phyloP scores from a whole-genome alignment of 1,284 basidiomycete species.

The Exobasidium cylindrosporum region DNA sequence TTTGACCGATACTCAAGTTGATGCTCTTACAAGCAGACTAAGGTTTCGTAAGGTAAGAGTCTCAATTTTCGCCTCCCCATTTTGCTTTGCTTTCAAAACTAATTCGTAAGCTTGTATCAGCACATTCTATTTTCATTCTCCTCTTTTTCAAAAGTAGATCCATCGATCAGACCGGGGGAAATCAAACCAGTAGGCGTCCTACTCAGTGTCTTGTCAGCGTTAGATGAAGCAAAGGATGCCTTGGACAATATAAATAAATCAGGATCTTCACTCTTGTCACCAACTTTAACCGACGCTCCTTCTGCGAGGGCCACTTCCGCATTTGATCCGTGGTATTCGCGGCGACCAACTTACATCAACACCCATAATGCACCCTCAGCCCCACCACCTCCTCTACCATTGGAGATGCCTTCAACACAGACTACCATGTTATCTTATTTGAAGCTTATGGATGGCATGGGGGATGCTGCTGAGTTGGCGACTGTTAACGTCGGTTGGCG shows the following conservation, averaged over 20 bases:
- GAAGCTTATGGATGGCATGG: conserved; percentile 63
- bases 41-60: not conserved
- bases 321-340: conserved; percentile 70
- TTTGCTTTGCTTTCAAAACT: not conserved
- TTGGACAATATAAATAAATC: not conserved
- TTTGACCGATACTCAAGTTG: not conserved
- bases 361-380: not conserved
- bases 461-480: conserved; percentile 55
- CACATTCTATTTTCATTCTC: not conserved
- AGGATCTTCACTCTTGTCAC: not conserved
- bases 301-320: conserved; percentile 62
- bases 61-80: not conserved
- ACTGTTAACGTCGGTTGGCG: conserved; percentile 20
- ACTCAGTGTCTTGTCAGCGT: not conserved
- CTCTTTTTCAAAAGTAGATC: not conserved
- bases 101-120: not conserved
- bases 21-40: not conserved
- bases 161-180: not conserved
- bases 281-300: conserved; percentile 22
- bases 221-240: not conserved
- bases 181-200: not conserved
- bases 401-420: conserved; percentile 61
- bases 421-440: conserved; percentile 63
- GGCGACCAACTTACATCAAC: conserved; percentile 64
- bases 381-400: conserved; percentile 69